These are phyloP conservation scores for Fusarium pininemorale DNA, from an alignment of 2,329 filamentous ascomycete genomes.

Conservation along the genomic window DNA sequence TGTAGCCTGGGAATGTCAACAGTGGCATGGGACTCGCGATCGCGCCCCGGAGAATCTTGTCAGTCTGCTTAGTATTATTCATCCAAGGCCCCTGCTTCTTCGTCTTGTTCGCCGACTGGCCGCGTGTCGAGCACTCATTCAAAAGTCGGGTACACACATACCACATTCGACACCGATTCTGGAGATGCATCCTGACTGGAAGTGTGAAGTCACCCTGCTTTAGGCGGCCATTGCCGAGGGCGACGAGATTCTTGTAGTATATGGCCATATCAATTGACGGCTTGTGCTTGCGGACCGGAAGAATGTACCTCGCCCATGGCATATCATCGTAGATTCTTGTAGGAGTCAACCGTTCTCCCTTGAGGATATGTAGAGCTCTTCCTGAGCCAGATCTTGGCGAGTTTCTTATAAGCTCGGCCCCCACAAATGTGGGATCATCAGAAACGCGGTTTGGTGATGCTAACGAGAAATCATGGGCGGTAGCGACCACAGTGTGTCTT, in stretches of 20 bases:
- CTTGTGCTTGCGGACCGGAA: fast-evolving
- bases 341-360: background rate
- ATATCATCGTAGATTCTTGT: background rate
- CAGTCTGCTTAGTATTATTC: background rate
- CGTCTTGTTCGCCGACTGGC: background rate
- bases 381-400: background rate
- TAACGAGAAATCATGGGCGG: background rate
- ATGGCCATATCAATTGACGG: background rate
- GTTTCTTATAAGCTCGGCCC: background rate
- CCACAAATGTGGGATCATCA: background rate
- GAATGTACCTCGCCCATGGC: background rate
- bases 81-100: fast-evolving
- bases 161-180: background rate
- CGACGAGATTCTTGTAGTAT: background rate
- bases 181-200: background rate
- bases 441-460: background rate
- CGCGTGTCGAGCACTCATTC: background rate
- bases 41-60: background rate
- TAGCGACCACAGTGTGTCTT: background rate
- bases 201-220: background rate
- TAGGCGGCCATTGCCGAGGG: background rate
- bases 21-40: background rate
- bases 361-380: background rate
- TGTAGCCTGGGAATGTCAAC: background rate
- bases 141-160: background rate